Base-by-base conservation (phyloP, 2,329 filamentous ascomycete species). In the Tetracladium maxilliforme region DNA sequence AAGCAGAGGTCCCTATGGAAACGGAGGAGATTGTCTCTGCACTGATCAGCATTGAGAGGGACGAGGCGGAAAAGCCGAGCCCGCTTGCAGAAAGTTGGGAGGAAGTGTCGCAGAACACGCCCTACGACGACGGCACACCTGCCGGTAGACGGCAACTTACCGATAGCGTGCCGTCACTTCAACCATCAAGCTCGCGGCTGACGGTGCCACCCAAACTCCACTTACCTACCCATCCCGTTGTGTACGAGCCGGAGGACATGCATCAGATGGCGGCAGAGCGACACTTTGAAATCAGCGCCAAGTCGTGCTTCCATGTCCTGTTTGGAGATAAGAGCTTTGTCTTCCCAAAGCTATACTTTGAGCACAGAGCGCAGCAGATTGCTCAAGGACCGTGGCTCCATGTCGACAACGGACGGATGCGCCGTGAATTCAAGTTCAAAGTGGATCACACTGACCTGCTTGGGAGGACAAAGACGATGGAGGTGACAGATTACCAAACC, bases 281-380 rank as follows among this genome's bases (percentile, higher is more conserved):
- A 32, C 68, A 83, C 35, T 93, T 92, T 46, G 79, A 92, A 36
- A 75, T 95, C 32, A 92, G 82, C 33, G 78, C 90, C 23, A 95
- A 98, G 49, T 83, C 82, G 0, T 72, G 93, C 30, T 98, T 95
- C 48, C 87, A 95, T 43, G 81, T 95, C 10, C 65, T 98, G 25
- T 98, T 95, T 49, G 90, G 90, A 19, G 90, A 98, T 49, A 92
- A 87, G 53, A 92, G 82, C 45, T 82, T 86, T 17, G 75, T 95
- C 19, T 98, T 94, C 52, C 83, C 90, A 39, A 73, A 87, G 41
- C 61, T 95, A 16, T 87, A 94, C 45, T 77, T 82, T 44, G 83
- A 92, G 45, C 68, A 80, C 25, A 67, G 74, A 39, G 82, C 80
- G 10, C 69, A 75, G 46, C 71, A 75, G 33, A 84, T 94, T 33